phyloP scores from a whole-genome alignment of 331 rosid species.

The Prunus yedoensis region DNA sequence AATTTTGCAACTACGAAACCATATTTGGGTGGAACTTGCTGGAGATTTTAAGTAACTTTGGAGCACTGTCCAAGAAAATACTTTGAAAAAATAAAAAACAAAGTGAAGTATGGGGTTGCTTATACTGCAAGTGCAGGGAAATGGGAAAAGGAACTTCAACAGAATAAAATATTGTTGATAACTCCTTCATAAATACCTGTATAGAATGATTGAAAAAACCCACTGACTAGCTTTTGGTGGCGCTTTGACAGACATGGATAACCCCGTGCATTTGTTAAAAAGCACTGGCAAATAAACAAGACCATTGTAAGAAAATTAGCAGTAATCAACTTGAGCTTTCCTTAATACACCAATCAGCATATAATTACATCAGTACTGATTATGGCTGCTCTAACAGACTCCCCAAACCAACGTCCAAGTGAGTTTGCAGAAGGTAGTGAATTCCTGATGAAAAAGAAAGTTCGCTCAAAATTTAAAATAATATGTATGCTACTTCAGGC shows the following conservation, averaged over 20 bases:
- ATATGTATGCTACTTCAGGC: background rate
- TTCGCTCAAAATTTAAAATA: background rate
- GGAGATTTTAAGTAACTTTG: background rate
- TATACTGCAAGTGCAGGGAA: background rate
- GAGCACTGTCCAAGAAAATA: background rate
- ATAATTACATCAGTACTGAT: conserved; percentile 65
- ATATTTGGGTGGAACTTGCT: background rate
- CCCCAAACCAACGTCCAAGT: conserved; percentile 97
- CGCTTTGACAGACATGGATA: conserved; percentile 96
- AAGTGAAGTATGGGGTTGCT: background rate
- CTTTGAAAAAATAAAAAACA: background rate
- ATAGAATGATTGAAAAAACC: conserved; percentile 72
- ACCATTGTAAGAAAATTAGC: conserved; percentile 12
- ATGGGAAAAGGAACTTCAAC: background rate
- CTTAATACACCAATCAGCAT: background rate
- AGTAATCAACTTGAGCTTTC: background rate
- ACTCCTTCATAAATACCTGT: conserved; percentile 49
- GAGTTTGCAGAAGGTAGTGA: conserved; percentile 84
- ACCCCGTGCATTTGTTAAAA: conserved; percentile 81
- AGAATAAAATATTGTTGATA: conserved; percentile 9
- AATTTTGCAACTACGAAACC: background rate
- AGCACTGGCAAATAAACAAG: conserved; percentile 54
- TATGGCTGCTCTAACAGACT: conserved; percentile 89
- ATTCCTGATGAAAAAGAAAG: conserved; percentile 48
- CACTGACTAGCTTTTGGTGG: conserved; percentile 71